Percentiles rank a stretch among this genome's conserved stretches.
Conservation (phyloP, 352 stramenopile species). For the Phytophthora pinifolia region DNA sequence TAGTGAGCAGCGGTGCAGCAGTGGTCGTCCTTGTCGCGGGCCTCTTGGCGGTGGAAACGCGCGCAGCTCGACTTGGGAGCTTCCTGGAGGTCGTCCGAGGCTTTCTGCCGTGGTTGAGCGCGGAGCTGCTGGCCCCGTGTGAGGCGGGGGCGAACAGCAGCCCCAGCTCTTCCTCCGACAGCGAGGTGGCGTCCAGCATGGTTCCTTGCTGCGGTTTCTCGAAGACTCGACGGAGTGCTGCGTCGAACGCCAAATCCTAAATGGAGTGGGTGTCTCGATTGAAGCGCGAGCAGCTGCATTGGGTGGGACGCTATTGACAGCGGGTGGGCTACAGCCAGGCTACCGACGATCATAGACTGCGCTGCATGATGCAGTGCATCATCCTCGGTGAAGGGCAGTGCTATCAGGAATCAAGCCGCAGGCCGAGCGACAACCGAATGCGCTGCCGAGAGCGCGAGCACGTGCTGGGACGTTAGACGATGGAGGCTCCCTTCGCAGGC, state of each 20-base stretch:
- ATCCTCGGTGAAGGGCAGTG: too few species aligned
- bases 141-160: conserved; percentile 30
- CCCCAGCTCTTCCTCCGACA: conserved; percentile 37
- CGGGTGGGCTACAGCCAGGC: conserved; percentile 28
- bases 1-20: conserved; percentile 6
- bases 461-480: neutral
- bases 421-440: conserved; percentile 27
- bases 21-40: conserved; percentile 13
- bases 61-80: conserved; percentile 1
- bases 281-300: conserved; percentile 30
- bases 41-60: conserved; percentile 11
- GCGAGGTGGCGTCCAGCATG: conserved; percentile 25
- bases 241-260: conserved; percentile 31
- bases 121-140: conserved; percentile 12
- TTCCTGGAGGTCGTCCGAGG: conserved; percentile 12
- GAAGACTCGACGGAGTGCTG: conserved; percentile 6
- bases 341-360: conserved; percentile 24
- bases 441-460: neutral
- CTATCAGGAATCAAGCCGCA: conserved; percentile 31
- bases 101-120: neutral
- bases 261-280: conserved; percentile 24
- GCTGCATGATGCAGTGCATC: too few species aligned
- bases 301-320: conserved; percentile 21
- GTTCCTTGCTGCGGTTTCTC: neutral
- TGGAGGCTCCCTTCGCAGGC: neutral